Base-by-base conservation (phyloP, 306 rosid species). In the Sicyos edulis region DNA sequence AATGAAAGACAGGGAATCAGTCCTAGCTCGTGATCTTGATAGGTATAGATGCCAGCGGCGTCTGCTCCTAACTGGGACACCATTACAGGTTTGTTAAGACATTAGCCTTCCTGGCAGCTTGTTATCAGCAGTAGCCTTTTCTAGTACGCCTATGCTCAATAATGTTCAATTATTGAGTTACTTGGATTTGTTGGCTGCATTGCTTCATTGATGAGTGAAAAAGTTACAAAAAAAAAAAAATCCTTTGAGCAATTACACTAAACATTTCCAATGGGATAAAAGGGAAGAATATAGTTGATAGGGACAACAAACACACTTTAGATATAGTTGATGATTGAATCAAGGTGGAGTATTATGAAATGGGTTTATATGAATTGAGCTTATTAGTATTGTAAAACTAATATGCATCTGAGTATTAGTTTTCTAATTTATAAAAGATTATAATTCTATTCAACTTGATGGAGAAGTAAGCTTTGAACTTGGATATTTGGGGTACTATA, bases 1-100 rank as follows among this genome's bases (percentile, higher is more conserved):
- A 83, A 95, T 95, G 99, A 95, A 95, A 74, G 99, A 95, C 75
- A 87, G 99, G 74, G 99, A 95, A 72, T 95, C 99, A 0, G 99
- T 95, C 78, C 83, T 95, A 58, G 97, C 98, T 6, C 98, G 98
- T 60, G 98, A 93, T 80, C 98, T 93, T 82, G 98, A 93, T 80
- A 87, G 96, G 78, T 93, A 90, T 75, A 96, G 92, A 57, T 93
- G 98, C 81, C 98, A 87, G 74, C 83, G 98, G 80, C 96, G 97
- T 74, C 77, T 93, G 78, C 98, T 93, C 78, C 82, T 93, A 78
- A 93, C 98, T 21, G 98, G 98, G 81, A 93, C 98, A 53, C 98
- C 98, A 12, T 83, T 93, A 76, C 98, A 93, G 98, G 98, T 90
- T 61, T 15, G 70, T 68, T 50, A 69, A 21, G 47, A 59, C 52